phyloP scores from a whole-genome alignment of 176 grass and related monocot species.

The Zizania latifolia region DNA sequence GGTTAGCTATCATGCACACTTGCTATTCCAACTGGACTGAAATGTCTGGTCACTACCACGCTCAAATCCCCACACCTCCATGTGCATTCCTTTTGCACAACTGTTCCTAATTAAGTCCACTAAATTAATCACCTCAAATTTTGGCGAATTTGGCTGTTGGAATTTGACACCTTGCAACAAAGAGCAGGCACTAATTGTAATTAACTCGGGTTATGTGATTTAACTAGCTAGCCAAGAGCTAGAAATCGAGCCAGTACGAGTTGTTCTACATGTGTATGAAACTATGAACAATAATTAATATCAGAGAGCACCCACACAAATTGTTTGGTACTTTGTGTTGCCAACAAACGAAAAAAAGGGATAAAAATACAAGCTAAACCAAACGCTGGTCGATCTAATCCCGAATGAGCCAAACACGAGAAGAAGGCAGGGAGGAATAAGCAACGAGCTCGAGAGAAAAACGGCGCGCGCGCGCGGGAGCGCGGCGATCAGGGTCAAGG shows the following conservation, averaged over 20 bases:
- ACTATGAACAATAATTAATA: conserved; percentile 23
- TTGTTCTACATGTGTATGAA: conserved; percentile 13
- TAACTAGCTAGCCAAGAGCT: not conserved
- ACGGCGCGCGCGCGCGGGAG: not conserved
- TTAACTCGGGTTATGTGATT: not conserved
- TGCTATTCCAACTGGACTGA: not conserved
- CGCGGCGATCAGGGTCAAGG: not conserved
- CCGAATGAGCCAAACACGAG: conserved; percentile 9
- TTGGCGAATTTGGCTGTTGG: not conserved
- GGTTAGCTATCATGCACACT: conserved; percentile 16
- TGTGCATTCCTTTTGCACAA: conserved; percentile 16
- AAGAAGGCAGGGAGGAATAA: conserved; percentile 18
- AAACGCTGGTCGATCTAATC: conserved; percentile 13
- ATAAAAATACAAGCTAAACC: conserved; percentile 13
- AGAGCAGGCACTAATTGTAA: not conserved
- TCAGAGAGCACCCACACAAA: conserved; percentile 9
- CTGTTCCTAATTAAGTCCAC: not conserved
- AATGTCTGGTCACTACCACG: not conserved
- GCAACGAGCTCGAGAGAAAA: conserved; percentile 5
- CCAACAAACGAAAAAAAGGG: not conserved
- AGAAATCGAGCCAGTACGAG: not conserved
- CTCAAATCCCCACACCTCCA: conserved; percentile 4
- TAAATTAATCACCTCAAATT: not conserved
- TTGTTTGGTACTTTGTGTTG: conserved; percentile 27
- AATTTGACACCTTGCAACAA: not conserved